These are phyloP conservation scores for Tilletia horrida DNA, from an alignment of 1,284 basidiomycete species.

Conservation along the genomic window DNA sequence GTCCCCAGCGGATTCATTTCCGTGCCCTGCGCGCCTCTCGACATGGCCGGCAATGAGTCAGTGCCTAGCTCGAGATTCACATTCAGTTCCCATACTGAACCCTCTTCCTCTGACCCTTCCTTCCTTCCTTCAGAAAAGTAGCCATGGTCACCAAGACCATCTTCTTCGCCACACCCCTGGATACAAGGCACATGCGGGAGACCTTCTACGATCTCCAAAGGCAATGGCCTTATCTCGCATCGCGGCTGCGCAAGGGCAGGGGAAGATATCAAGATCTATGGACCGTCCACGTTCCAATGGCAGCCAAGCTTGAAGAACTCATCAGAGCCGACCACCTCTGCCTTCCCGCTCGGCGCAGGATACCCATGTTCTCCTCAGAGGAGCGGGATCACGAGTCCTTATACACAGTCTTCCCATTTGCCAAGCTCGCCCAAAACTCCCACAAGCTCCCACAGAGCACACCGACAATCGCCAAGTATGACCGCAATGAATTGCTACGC, in stretches of 20 bases:
- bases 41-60: conserved; percentile 15
- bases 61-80: background rate
- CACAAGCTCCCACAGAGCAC: background rate
- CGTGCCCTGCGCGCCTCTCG: background rate
- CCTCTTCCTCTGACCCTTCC: background rate
- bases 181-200: background rate
- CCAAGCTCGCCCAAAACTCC: background rate
- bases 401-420: background rate
- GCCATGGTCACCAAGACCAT: conserved; percentile 12
- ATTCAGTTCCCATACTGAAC: no score
- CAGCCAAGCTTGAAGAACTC: conserved; percentile 11
- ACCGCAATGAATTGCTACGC: conserved; percentile 1
- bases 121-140: background rate
- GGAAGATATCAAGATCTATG: background rate
- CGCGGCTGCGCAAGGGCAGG: background rate
- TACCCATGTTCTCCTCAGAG: background rate
- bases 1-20: background rate
- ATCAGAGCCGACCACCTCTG: conserved; percentile 4
- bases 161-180: background rate
- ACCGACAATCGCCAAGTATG: background rate
- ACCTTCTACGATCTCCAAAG: conserved; percentile 6
- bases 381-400: background rate
- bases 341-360: background rate
- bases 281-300: background rate
- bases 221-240: background rate